Percentiles rank a stretch among this genome's conserved stretches.
These are phyloP conservation scores for Lachnellula cervina DNA, from an alignment of 2,329 filamentous ascomycete species.

Conservation along the genomic window DNA sequence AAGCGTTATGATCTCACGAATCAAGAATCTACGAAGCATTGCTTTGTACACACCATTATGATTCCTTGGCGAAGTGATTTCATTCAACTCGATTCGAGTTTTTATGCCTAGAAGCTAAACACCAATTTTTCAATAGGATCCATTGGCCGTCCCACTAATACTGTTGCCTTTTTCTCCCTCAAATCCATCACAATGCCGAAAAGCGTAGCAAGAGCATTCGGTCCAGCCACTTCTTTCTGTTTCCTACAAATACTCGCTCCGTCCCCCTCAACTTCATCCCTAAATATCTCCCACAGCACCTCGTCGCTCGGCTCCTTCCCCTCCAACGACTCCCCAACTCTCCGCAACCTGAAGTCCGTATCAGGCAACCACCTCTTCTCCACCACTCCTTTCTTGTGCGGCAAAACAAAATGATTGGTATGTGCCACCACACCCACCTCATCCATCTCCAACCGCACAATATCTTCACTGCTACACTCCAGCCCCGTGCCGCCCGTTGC, in stretches of 20 bases:
- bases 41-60: too few relatives aligned
- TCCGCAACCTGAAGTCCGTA: constrained; percentile 25
- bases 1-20: too few relatives aligned
- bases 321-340: constrained; percentile 26
- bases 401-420: constrained; percentile 28
- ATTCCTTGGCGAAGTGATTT: too few relatives aligned
- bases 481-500: constrained; percentile 40
- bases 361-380: constrained; percentile 19
- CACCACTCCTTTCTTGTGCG: constrained; percentile 11
- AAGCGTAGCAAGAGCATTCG: constrained; percentile 28
- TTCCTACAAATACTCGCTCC: constrained; percentile 27
- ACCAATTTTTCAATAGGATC: not conserved
- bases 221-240: constrained; percentile 17
- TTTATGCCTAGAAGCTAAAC: not conserved
- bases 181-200: constrained; percentile 37
- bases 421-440: constrained; percentile 20
- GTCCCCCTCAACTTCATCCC: constrained; percentile 2
- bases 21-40: too few relatives aligned
- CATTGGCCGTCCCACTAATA: constrained; percentile 32
- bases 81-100: too few relatives aligned
- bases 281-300: constrained; percentile 4
- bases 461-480: constrained; percentile 38
- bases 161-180: constrained; percentile 24
- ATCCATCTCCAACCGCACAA: constrained; percentile 19
- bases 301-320: constrained; percentile 1